phyloP scores from a whole-genome alignment of 2,329 filamentous ascomycete species.

The Apiospora hydei region DNA sequence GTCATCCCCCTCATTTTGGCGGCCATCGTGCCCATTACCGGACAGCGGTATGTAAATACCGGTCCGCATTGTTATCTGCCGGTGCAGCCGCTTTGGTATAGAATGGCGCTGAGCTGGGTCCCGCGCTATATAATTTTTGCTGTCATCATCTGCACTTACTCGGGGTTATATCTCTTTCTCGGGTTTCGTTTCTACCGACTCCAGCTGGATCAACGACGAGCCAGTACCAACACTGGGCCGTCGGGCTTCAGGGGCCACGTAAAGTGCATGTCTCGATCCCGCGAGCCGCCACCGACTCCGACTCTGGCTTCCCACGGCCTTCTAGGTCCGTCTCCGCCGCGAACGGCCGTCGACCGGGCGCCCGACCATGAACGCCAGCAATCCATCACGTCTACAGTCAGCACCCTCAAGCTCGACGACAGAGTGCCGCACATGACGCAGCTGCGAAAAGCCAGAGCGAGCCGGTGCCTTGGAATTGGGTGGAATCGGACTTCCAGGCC shows the following conservation, averaged over 20 bases:
- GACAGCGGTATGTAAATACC: constrained; percentile 38
- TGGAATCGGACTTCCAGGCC: background rate
- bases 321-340: constrained; percentile 30
- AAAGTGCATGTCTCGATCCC: constrained; percentile 26
- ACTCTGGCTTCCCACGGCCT: constrained; percentile 36
- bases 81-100: constrained; percentile 71
- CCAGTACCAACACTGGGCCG: constrained; percentile 33
- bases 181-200: constrained; percentile 52
- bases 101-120: constrained; percentile 73
- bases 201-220: constrained; percentile 40
- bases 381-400: constrained; percentile 39
- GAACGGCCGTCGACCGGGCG: constrained; percentile 26
- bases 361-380: constrained; percentile 33
- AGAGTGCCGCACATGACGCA: constrained; percentile 17
- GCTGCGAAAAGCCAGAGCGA: constrained; percentile 11
- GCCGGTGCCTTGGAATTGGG: constrained; percentile 7
- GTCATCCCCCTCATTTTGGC: constrained; percentile 67
- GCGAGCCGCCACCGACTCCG: constrained; percentile 35
- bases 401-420: constrained; percentile 35
- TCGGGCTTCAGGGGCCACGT: constrained; percentile 27
- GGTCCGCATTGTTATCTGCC: constrained; percentile 70
- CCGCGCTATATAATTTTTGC: constrained; percentile 75
- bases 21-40: constrained; percentile 41
- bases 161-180: constrained; percentile 75
- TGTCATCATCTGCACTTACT: constrained; percentile 69